Base-by-base conservation (phyloP, 2,329 filamentous ascomycete genomes). In the Pseudogymnoascus sp. region DNA sequence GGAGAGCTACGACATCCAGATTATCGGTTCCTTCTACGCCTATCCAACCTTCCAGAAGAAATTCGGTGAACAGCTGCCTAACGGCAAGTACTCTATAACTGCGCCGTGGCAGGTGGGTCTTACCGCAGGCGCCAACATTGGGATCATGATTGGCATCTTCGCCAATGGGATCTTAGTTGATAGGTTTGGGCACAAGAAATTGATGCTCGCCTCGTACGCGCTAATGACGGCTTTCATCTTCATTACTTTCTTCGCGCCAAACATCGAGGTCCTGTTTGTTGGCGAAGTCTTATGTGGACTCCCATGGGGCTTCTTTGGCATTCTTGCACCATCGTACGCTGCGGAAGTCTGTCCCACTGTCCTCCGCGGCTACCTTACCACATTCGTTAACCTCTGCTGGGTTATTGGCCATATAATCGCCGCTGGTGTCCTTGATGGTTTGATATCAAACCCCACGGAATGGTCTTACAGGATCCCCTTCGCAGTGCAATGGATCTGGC, bases 341-440 rank as follows among this genome's bases (percentile, higher is more conserved):
- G 76, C 76, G 35, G 79, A 81, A 66, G 78, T 81, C 31, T 80
- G 78, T 63, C 79, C 79, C 3, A 76, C 80, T 25, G 77, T 77
- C 29, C 71, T 82, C 10, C 75, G 79, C 61, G 78, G 77, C 15
- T 81, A 80, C 65, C 71, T 81, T 42, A 80, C 78, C 0, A 79
- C 78, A 1, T 81, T 80, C 61, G 76, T 78, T 64, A 79, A 80
- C 67, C 74, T 79, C 66, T 80, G 79, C 73, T 81, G 78, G 78
- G 78, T 42, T 29, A 59, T 78, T 4, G 77, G 77, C n/a, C 77
- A 79, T 63, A 65, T 79, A 42, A 76, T 79, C 60, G 76, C 76
- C 18, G 72, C 78, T 33, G 77, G 76, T 8, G 76, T 55, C 25
- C 25, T 58, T n/a, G 12, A 37, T 37, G 55, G 55, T 33, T 37